phyloP scores from a whole-genome alignment of 2,329 filamentous ascomycete species.

The Xylariaceae sp. region DNA sequence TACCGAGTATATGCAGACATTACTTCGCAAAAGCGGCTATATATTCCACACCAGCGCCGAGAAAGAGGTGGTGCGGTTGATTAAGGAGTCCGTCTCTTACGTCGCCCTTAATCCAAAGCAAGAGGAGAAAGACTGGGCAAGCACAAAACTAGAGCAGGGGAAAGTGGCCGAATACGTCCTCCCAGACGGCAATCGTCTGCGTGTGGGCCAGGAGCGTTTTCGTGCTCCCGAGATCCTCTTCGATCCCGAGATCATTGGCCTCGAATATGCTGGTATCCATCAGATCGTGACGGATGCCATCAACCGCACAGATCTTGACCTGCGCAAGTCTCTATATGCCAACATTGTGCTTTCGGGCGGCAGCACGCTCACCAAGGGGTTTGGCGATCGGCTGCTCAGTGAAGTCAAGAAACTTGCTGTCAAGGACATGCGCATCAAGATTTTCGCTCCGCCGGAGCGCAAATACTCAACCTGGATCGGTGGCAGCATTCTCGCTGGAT shows the following conservation, averaged over 20 bases:
- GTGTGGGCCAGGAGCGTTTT: conserved; percentile 92
- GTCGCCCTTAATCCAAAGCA: conserved; percentile 85
- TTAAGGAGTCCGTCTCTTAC: conserved; percentile 94
- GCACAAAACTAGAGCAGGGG: conserved; percentile 68
- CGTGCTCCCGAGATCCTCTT: conserved; percentile 95
- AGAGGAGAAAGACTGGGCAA: conserved; percentile 94
- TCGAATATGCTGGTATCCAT: conserved; percentile 95
- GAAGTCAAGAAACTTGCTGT: conserved; percentile 92
- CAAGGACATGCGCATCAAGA: conserved; percentile 99
- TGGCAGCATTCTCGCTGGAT: conserved; percentile 89
- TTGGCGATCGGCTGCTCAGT: conserved; percentile 84
- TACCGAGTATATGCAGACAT: conserved; percentile 87
- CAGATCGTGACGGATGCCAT: conserved; percentile 98
- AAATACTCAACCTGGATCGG: conserved; percentile 99
- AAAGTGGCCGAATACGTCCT: conserved; percentile 84
- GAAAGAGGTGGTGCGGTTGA: conserved; percentile 96
- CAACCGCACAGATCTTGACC: conserved; percentile 88
- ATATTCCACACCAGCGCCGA: conserved; percentile 97
- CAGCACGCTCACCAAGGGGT: conserved; percentile 93
- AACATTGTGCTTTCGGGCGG: conserved; percentile 97
- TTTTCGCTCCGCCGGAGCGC: conserved; percentile 93
- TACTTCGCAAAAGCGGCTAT: conserved; percentile 87
- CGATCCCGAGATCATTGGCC: conserved; percentile 92
- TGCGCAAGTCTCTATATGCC: conserved; percentile 87
- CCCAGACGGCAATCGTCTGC: conserved; percentile 85